These are phyloP conservation scores for Batkoa obscura DNA, from an alignment of 371 early-diverging fungal species.

Conservation along the genomic window DNA sequence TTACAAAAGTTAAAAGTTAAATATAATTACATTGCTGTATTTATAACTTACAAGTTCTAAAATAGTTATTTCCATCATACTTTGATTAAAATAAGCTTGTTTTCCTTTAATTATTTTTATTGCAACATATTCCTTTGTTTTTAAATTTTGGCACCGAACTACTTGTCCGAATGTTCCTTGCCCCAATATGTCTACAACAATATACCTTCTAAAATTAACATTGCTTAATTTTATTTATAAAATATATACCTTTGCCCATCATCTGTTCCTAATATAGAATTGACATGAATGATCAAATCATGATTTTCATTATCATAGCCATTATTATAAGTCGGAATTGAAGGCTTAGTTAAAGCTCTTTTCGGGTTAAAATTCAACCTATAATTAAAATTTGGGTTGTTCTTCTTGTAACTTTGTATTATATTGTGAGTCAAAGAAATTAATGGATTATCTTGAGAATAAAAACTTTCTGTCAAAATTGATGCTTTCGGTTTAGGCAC, in stretches of 20 bases:
- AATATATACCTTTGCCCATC: conserved; percentile 55
- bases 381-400: conserved; percentile 59
- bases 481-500: too few relatives aligned
- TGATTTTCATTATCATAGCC: conserved; percentile 82
- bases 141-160: conserved; percentile 79
- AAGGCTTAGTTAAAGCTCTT: conserved; percentile 81
- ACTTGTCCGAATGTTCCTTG: conserved; percentile 98
- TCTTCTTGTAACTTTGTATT: conserved; percentile 41
- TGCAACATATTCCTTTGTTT: conserved; percentile 68
- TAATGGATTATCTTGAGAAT: too few relatives aligned
- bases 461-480: too few relatives aligned
- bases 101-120: conserved; percentile 92
- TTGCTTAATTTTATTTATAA: not conserved
- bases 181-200: conserved; percentile 72
- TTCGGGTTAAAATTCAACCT: conserved; percentile 53
- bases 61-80: conserved; percentile 85
- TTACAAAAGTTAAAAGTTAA: not conserved
- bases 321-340: conserved; percentile 68
- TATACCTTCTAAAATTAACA: conserved; percentile 33
- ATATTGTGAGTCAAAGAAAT: conserved; percentile 38
- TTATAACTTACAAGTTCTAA: conserved; percentile 44
- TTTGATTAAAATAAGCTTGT: conserved; percentile 88
- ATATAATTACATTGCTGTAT: conserved; percentile 18
- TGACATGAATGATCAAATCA: conserved; percentile 89
- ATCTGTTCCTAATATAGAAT: conserved; percentile 70